Base-by-base conservation (phyloP, 495 filamentous ascomycete genomes). In the Tuber umbilicatum region DNA sequence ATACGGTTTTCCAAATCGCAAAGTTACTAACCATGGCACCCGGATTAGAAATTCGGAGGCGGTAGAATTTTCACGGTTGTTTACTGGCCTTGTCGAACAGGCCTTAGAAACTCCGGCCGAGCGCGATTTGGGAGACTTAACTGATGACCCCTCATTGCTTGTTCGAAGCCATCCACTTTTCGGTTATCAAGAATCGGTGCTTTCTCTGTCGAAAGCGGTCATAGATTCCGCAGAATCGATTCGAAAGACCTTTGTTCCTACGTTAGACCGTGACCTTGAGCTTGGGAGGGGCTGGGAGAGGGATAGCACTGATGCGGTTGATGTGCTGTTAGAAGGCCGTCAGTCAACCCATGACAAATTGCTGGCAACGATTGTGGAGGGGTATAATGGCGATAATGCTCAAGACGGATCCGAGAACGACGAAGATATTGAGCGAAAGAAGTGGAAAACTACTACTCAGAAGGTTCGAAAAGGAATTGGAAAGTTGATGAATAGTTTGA, bases 231-330 rank as follows among this genome's bases (percentile, higher is more conserved):
- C 76, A 27, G 55, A 72, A 14, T 78, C 75, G 2, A 72, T 79
- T 38, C 75, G 74, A 67, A 42, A 17, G 35, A 72, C 64, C 69
- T 41, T 79, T 68, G 37, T 69, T 17, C 60, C 31, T 23, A 69
- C 70, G 16, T 21, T 35, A 70, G 69, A 78, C 47, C 23, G 12
- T 9, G 64, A 69, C 5, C 64, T 78, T 47, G 42, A 70, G 39
- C 45, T 79, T 72, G 77, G 77, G 40, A 68, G 72, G 50, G 77
- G 77, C 31, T 79, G 77, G 77, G 76, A 75, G 41, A 72, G 31
- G 50, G 77, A 79, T 70, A 73, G 77, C 12, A 64, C 55, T 35
- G 55, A 64, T 35, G 55, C 55, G 55, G 55, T 64, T 64, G 55
- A 64, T 35, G 55, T 64, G 27, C 55, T 64, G 55, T 64, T 64